phyloP scores from a whole-genome alignment of 2,329 filamentous ascomycete species.

The Fusarium avenaceum region DNA sequence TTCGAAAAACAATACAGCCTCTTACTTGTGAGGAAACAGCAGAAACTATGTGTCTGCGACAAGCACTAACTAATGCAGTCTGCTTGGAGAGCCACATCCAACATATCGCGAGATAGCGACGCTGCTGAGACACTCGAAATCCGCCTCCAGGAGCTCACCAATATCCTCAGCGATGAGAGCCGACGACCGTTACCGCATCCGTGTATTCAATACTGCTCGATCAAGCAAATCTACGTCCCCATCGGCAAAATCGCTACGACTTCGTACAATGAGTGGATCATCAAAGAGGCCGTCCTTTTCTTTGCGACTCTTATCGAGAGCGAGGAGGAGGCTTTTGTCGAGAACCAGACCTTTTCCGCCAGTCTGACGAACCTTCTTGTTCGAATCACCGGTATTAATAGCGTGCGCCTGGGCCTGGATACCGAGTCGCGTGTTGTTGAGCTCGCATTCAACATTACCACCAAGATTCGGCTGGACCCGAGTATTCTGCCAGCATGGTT shows the following conservation, averaged over 20 bases:
- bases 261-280: conserved; percentile 86
- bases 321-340: conserved; percentile 94
- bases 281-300: conserved; percentile 85
- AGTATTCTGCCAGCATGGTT: conserved; percentile 94
- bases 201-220: conserved; percentile 88
- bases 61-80: conserved; percentile 53
- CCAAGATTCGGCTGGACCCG: conserved; percentile 92
- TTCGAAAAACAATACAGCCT: conserved; percentile 76
- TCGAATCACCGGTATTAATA: conserved; percentile 80
- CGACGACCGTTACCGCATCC: conserved; percentile 90
- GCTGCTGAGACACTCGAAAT: conserved; percentile 73
- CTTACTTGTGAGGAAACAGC: conserved; percentile 64
- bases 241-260: conserved; percentile 90
- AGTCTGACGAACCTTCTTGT: conserved; percentile 89
- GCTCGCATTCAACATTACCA: conserved; percentile 93
- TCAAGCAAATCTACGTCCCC: conserved; percentile 89
- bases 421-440: conserved; percentile 92
- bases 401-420: conserved; percentile 79
- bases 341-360: conserved; percentile 85
- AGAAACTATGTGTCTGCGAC: background rate
- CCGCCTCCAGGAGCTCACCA: conserved; percentile 73
- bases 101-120: conserved; percentile 71
- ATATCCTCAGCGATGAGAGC: conserved; percentile 88
- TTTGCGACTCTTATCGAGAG: conserved; percentile 95
- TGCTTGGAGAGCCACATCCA: conserved; percentile 73